Evolutionary conservation across 768 basidiomycete genomes (phyloP), one percentile per base, ranked within the genome.

Genomic region (Baorangia bicolor): DNA sequence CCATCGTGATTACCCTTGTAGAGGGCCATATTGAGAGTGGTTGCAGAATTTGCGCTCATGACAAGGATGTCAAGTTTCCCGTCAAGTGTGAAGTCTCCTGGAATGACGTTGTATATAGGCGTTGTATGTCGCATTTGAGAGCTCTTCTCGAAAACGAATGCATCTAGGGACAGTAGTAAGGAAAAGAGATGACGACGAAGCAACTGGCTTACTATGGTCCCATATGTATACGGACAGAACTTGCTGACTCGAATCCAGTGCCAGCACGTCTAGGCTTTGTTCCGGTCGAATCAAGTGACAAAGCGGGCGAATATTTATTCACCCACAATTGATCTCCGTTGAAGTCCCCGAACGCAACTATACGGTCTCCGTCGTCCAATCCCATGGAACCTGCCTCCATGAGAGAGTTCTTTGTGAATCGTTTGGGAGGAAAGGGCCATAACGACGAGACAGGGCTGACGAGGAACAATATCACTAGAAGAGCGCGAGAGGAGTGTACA

Each of bases 291-390:
- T 49, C 44, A 30, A 30, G 28, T 20, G 39, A 23, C 38, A 45
- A 31, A 13, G 8, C 11, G 30, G 38, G 43, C 34, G 28, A 12
- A 21, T 11, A 5, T 18, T 18, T 37, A 44, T 40, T 55, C 20
- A 75, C 91, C 68, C 69, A 97, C 94, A 91, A 90, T 69, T 98
- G 94, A 71, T 98, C 94, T 5, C 92, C 94, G 69, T 98, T 86
- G 71, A 95, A 96, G 75, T 99, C 96, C 31, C 94, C 97, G 64
- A 92, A 91, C 9, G 94, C 95, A 56, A 92, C 79, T 20, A 97
- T 81, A 49, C 90, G 80, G 27, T 84, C 86, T 50, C 84, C 81
- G n/a, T 77, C 79, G 44, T 80, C 80, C 31, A 98, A 73, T 2
- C 94, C 95, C 70, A 95, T 76, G 2, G 85, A 74, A 9, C 94